Base-by-base conservation (phyloP, 1,284 basidiomycete genomes). In the Rhodotorula sp. region DNA sequence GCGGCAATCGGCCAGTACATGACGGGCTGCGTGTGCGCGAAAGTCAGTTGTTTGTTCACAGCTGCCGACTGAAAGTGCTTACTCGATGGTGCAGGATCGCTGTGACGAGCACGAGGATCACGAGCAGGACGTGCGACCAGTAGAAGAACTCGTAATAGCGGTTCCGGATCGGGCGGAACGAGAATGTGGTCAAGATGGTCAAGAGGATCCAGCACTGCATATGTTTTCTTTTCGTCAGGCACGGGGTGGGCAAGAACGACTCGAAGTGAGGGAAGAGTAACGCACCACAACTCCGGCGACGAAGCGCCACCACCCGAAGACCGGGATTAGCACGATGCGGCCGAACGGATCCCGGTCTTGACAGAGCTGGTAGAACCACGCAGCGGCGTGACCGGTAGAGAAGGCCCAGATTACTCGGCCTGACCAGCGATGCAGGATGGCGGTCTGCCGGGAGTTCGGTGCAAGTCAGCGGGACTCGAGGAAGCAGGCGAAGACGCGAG, bases 341-440 rank as follows among this genome's bases (percentile, higher is more conserved):
- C 84, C 83, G 65, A 85, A 85, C 10, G 85, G 86, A 54, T 81
- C 83, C 83, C 84, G 81, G 72, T 91, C 89, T 47, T 80, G 52
- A 92, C 82, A 49, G 54, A 93, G 83, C 79, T 93, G 89, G 12
- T 91, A 84, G 70, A 87, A 88, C 91, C 91, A 95, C 2, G 90
- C 83, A 10, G 82, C 84, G 54, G 89, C 87, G 80, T 94, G 92
- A 1, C 88, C 79, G 0, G 87, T 83, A 16, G 87, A 87, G 68
- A 92, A 82, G 62, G 88, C 80, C 87, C 89, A 94, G 49, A 93
- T 84, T 54, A 93, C 81, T 66, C 90, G 84, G 5, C 89, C 68
- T 2, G 75, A 71, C 75, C 72, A 77, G 34, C 73, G 71, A 38
- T 76, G 75, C 15, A 75, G 61, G 48, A 76, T 73, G 2, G 73